Conservation (phyloP, 352 stramenopile genomes). For the Hyaloperonospora brassicae region DNA sequence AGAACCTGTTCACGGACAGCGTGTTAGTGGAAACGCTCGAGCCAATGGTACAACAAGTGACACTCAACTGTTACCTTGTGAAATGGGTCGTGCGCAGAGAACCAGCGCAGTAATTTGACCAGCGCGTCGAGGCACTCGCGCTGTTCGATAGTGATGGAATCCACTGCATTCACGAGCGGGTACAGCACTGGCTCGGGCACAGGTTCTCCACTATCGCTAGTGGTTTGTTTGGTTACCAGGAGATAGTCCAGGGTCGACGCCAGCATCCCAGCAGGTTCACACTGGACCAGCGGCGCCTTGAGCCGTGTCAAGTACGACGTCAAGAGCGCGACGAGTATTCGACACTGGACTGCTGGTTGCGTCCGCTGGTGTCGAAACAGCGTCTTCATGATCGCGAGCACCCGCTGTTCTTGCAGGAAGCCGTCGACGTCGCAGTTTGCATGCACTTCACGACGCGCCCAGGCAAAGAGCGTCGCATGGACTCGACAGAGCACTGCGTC, state of each 20-base stretch:
- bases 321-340: constrained; percentile 36
- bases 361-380: constrained; percentile 45
- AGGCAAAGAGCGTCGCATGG: too few relatives aligned
- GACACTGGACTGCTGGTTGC: constrained; percentile 27
- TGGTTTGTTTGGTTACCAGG: constrained; percentile 14
- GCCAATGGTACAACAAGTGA: background rate
- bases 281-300: constrained; percentile 42
- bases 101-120: constrained; percentile 43
- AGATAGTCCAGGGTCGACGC: constrained; percentile 37
- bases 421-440: too few relatives aligned
- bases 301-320: constrained; percentile 37
- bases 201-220: constrained; percentile 8
- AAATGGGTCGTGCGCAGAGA: constrained; percentile 29
- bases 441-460: too few relatives aligned
- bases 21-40: constrained; percentile 6
- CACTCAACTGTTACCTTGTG: constrained; percentile 36
- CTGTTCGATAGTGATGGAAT: constrained; percentile 58
- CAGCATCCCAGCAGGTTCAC: constrained; percentile 41
- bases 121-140: constrained; percentile 67
- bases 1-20: too few relatives aligned
- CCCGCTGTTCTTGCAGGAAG: too few relatives aligned
- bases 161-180: constrained; percentile 61
- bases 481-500: too few relatives aligned
- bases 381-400: constrained; percentile 22
- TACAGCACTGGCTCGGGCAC: constrained; percentile 45